Base-by-base conservation (phyloP, 2,329 filamentous ascomycete genomes). In the Ascocoryne sarcoides region DNA sequence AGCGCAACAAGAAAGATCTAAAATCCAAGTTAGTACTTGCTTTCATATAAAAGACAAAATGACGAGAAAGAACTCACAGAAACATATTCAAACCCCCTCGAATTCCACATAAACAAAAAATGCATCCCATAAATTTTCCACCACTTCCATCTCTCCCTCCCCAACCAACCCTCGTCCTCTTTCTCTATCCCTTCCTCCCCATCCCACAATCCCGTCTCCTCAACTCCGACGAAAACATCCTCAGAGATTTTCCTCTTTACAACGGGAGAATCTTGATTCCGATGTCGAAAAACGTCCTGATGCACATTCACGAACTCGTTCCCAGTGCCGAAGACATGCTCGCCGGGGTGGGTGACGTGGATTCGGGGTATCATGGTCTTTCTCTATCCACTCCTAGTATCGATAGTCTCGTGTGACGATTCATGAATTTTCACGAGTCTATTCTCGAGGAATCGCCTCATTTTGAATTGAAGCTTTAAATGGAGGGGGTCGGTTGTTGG, bases 81-180 rank as follows among this genome's bases (percentile, higher is more conserved):
- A n/a, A 68, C 70, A 43, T 75, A 75, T 51, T 75, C 70, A 45
- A 73, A 75, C 32, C 66, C 65, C 32, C 71, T 66, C 4, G 68
- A 66, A 50, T 73, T 75, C 69, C 69, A 75, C 40, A 68, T 69
- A 14, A 71, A 74, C 8, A 74, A 58, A 37, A 67, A 66, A 54
- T 75, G 70, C 15, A 69, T 71, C 19, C 65, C 47, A 46, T 73
- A 75, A 8, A 73, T 52, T 33, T 58, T 59, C 40, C 53, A 50
- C 49, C 49, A 51, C 29, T 45, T 49, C 37, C 17, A 41, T 18
- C 37, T 43, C 28, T 44, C 36, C 10, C 21, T 20, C 39, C 32
- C 32, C 10, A 12, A 18, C 15, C n/a, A 5, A 19, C 12, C 32
- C 18, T 32, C 33, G 20, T 21, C 10, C 23, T 7, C 23, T 26